Conservation (phyloP, 805 yeast genomes). For the Metschnikowia continentalis region DNA sequence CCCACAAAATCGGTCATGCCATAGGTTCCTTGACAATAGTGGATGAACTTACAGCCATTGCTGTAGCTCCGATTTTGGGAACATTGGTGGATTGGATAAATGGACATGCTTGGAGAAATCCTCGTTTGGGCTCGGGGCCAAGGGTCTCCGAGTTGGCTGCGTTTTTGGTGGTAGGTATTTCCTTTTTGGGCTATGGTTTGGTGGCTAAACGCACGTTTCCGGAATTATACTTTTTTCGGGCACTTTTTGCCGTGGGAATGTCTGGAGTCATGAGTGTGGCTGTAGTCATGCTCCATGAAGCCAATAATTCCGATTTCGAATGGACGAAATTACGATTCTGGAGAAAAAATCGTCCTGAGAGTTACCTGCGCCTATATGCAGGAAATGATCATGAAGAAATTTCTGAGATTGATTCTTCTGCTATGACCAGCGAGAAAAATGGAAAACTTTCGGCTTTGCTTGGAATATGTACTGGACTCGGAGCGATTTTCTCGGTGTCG, state of each 20-base stretch:
- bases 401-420: too few species aligned
- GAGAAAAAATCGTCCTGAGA: conserved; percentile 33
- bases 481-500: conserved; percentile 61
- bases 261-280: conserved; percentile 52
- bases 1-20: conserved; percentile 27
- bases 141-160: conserved; percentile 49
- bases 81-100: conserved; percentile 53
- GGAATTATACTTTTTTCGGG: conserved; percentile 45
- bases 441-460: conserved; percentile 59
- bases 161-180: conserved; percentile 42
- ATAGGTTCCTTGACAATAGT: conserved; percentile 42
- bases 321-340: conserved; percentile 27
- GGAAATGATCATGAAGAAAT: too few species aligned
- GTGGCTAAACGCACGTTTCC: conserved; percentile 41
- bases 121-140: conserved; percentile 40
- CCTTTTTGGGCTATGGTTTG: conserved; percentile 47
- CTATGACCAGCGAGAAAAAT: conserved; percentile 8
- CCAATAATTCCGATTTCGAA: conserved; percentile 42
- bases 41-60: conserved; percentile 56
- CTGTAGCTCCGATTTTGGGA: conserved; percentile 59
- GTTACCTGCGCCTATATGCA: too few species aligned
- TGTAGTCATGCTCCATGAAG: conserved; percentile 56
- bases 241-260: conserved; percentile 60
- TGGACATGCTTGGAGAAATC: conserved; percentile 11
- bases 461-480: conserved; percentile 61